These are phyloP conservation scores for Metarhizium humberi DNA, from an alignment of 2,329 filamentous ascomycete species.

Conservation along the genomic window DNA sequence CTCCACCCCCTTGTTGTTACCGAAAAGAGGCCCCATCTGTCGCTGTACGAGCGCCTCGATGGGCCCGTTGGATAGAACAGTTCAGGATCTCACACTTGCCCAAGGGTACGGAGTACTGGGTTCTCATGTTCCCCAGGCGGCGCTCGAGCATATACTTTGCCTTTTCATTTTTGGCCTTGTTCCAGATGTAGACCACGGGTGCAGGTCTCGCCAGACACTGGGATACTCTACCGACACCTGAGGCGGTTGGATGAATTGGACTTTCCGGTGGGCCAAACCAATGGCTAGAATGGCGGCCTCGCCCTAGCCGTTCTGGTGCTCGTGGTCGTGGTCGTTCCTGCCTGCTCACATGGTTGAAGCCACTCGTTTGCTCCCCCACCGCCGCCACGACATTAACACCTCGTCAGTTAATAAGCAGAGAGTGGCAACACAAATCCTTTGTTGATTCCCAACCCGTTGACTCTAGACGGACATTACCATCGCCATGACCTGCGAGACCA, in stretches of 20 bases:
- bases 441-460: background rate
- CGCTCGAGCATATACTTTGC: no score
- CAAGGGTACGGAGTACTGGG: no score
- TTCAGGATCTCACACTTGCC: no score
- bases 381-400: background rate
- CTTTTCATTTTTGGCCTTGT: no score
- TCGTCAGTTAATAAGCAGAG: background rate
- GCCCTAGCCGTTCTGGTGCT: background rate
- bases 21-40: no score
- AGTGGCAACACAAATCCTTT: background rate
- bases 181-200: no score
- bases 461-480: background rate
- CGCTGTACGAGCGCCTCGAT: no score
- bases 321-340: background rate
- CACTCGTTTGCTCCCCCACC: background rate
- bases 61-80: no score
- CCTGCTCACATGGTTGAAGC: background rate
- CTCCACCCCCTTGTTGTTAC: no score
- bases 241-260: background rate
- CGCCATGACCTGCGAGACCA: slow-evolving; percentile 1
- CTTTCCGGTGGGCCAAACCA: background rate
- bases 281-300: background rate
- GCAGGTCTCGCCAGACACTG: no score
- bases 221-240: no score
- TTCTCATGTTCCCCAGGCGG: no score